Percentiles rank a stretch among this genome's conserved stretches.
phyloP scores from a whole-genome alignment of 2,329 filamentous ascomycete species.

The Aspergillus thermomutatus region DNA sequence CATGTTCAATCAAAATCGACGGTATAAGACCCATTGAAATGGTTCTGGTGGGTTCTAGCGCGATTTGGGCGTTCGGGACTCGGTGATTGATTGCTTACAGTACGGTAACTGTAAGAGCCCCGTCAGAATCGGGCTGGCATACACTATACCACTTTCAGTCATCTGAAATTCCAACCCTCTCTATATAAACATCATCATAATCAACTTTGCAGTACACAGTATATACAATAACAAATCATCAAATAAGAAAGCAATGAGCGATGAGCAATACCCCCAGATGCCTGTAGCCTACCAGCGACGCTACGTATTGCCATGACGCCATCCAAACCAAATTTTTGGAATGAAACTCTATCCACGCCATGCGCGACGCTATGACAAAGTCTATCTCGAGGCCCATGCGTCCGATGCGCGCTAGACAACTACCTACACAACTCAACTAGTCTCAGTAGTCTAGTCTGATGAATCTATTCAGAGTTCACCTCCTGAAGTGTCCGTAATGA shows the following conservation, averaged over 20 bases:
- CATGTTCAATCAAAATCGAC: background rate
- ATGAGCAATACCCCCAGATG: too few species aligned
- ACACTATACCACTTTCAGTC: too few species aligned
- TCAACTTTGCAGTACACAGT: too few species aligned
- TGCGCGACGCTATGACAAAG: background rate
- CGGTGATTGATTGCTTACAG: background rate
- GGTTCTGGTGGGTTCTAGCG: background rate
- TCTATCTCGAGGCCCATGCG: background rate
- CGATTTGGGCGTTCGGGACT: background rate
- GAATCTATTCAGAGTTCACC: background rate
- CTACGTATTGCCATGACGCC: background rate
- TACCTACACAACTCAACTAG: too few species aligned
- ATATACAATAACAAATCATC: too few species aligned
- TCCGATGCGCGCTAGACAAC: background rate
- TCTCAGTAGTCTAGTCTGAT: too few species aligned
- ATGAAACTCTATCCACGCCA: background rate
- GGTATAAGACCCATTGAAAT: background rate
- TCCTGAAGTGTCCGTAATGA: background rate
- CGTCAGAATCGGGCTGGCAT: too few species aligned
- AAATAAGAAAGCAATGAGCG: too few species aligned
- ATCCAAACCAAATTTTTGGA: background rate
- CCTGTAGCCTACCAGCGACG: background rate
- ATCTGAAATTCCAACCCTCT: too few species aligned
- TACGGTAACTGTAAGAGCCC: background rate
- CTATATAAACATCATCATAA: background rate